Conservation (phyloP, 192 early-diverging fungal genomes). For the Coemansia sp. region DNA sequence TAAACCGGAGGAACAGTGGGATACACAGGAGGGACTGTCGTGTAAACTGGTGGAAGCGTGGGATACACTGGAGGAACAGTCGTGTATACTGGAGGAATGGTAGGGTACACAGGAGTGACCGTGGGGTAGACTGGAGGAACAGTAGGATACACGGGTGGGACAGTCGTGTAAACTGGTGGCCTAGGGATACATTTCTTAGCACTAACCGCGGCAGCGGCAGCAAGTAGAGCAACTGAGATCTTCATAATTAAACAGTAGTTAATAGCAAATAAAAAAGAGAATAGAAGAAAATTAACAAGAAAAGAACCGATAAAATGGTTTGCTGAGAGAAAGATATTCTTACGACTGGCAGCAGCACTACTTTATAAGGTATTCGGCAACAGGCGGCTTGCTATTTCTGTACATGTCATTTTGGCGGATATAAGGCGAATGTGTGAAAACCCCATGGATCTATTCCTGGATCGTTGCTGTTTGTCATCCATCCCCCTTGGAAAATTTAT, state of each 20-base stretch:
- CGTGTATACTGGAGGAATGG: neutral
- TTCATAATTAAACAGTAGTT: slow-evolving; percentile 28
- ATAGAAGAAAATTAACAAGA: neutral
- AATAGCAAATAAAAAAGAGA: neutral
- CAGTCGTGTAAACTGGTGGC: neutral
- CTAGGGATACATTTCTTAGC: slow-evolving; percentile 46
- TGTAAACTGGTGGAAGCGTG: slow-evolving; percentile 14
- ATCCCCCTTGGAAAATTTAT: neutral
- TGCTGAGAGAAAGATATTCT: neutral
- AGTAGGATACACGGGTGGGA: neutral
- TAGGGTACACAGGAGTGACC: neutral
- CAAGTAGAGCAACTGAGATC: slow-evolving; percentile 21
- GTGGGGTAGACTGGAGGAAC: neutral
- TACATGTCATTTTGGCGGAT: slow-evolving; percentile 5
- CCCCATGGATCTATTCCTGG: slow-evolving; percentile 7
- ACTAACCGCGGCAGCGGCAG: slow-evolving; percentile 23
- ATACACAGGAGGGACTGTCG: neutral
- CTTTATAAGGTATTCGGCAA: neutral
- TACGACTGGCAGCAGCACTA: too few species aligned
- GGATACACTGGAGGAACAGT: neutral
- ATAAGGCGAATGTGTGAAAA: neutral
- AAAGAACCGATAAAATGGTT: slow-evolving; percentile 5
- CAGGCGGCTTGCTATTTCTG: neutral
- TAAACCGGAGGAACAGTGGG: slow-evolving; percentile 15
- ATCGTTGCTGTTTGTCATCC: neutral